Evolutionary conservation across 2,329 filamentous ascomycete genomes (phyloP).

Genomic region (Sporothrix globosa): DNA sequence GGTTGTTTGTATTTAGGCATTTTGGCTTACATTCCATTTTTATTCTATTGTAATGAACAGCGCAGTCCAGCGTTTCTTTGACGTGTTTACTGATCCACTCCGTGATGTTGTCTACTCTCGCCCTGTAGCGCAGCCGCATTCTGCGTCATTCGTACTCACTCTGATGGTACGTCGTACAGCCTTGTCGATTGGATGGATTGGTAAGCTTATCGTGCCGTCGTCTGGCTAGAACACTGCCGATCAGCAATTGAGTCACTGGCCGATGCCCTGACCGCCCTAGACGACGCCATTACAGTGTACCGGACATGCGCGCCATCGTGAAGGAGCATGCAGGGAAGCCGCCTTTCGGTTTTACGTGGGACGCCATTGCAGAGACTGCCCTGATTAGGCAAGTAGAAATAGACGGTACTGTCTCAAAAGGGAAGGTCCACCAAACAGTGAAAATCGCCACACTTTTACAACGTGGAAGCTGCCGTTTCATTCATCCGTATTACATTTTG

Average conservation of each 20-base stretch:
- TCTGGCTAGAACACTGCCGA: not conserved
- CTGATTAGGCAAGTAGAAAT: slow-evolving; percentile 15
- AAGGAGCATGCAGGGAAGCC: not conserved
- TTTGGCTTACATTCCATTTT: not conserved
- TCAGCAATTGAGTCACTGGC: slow-evolving; percentile 14
- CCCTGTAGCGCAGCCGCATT: not conserved
- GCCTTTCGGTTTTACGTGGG: no score
- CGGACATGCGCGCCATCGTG: no score
- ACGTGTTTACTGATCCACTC: not conserved
- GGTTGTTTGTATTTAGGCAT: not conserved
- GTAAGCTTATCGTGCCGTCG: not conserved
- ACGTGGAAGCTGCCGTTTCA: no score
- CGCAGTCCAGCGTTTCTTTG: not conserved
- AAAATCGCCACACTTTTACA: not conserved
- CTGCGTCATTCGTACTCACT: not conserved
- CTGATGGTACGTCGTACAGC: not conserved
- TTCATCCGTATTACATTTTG: not conserved
- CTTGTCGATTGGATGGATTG: not conserved
- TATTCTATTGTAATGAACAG: not conserved
- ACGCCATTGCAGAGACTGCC: not conserved
- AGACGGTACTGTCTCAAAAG: not conserved
- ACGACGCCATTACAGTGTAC: not conserved
- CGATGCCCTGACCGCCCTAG: not conserved
- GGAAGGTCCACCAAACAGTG: slow-evolving; percentile 1
- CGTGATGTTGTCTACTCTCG: not conserved